Evolutionary conservation across 2,329 filamentous ascomycete species (phyloP).

Genomic region (Monosporascus sp.): DNA sequence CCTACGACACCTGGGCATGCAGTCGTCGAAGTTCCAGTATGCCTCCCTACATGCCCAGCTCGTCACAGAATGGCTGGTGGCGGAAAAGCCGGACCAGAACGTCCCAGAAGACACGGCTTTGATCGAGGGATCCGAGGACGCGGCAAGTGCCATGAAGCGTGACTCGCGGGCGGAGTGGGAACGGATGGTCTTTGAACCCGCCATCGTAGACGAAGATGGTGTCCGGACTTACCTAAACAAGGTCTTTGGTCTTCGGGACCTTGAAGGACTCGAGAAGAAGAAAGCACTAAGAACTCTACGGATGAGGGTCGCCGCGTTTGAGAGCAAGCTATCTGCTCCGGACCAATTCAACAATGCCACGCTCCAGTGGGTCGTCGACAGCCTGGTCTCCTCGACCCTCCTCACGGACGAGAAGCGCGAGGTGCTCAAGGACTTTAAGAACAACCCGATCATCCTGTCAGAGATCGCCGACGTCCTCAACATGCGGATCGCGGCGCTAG

Average conservation of each 20-base stretch:
- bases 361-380: slow-evolving; percentile 30
- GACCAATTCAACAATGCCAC: slow-evolving; percentile 27
- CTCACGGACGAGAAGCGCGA: slow-evolving; percentile 37
- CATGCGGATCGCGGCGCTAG: slow-evolving; percentile 35
- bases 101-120: slow-evolving; percentile 19
- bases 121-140: slow-evolving; percentile 29
- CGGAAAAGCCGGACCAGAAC: not conserved
- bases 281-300: slow-evolving; percentile 16
- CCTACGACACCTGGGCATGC: slow-evolving; percentile 26
- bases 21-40: slow-evolving; percentile 30
- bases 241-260: slow-evolving; percentile 12
- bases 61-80: slow-evolving; percentile 33
- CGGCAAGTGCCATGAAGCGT: slow-evolving; percentile 22
- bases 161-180: slow-evolving; percentile 35
- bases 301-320: slow-evolving; percentile 8
- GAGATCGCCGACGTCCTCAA: slow-evolving; percentile 40
- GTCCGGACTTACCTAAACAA: slow-evolving; percentile 26
- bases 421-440: slow-evolving; percentile 33
- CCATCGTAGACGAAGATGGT: slow-evolving; percentile 26
- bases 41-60: slow-evolving; percentile 31
- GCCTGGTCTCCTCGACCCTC: slow-evolving; percentile 34
- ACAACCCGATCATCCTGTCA: slow-evolving; percentile 31
- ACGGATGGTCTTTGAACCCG: slow-evolving; percentile 31
- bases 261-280: slow-evolving; percentile 22
- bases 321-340: slow-evolving; percentile 14